Conservation (phyloP, 192 early-diverging fungal species). For the Backusella psychrophila region DNA sequence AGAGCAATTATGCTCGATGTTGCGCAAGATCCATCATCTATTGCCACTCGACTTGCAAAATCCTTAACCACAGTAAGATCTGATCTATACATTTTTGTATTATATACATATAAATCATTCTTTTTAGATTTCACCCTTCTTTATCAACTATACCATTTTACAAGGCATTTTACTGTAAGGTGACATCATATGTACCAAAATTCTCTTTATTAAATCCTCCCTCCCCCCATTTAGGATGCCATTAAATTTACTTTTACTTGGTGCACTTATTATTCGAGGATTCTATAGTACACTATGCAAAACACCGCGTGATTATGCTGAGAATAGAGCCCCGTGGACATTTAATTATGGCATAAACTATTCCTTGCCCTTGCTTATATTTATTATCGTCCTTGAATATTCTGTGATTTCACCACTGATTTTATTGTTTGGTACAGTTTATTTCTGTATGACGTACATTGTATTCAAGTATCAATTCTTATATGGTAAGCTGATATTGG, state of each 20-base stretch:
- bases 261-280: constrained; percentile 55
- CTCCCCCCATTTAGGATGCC: constrained; percentile 39
- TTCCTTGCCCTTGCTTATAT: constrained; percentile 62
- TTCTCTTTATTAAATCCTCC: neutral
- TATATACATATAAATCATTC: neutral
- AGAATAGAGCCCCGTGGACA: constrained; percentile 62
- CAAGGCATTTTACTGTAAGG: constrained; percentile 58
- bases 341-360: constrained; percentile 67
- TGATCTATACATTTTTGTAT: neutral
- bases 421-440: constrained; percentile 61
- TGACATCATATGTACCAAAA: neutral
- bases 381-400: constrained; percentile 73
- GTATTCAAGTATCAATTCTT: constrained; percentile 75
- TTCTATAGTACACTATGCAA: constrained; percentile 55
- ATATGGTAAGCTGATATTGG: constrained; percentile 42
- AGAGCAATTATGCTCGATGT: constrained; percentile 57
- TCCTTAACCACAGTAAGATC: constrained; percentile 52
- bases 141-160: constrained; percentile 71
- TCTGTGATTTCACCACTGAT: constrained; percentile 74
- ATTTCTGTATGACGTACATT: constrained; percentile 61
- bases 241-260: constrained; percentile 60
- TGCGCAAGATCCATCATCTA: constrained; percentile 52
- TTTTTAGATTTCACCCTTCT: constrained; percentile 67
- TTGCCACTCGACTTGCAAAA: constrained; percentile 58
- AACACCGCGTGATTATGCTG: constrained; percentile 75